Percentiles rank a stretch among this genome's conserved stretches.
These are phyloP conservation scores for Salix suchowensis DNA, from an alignment of 345 rosid species.

Conservation along the genomic window DNA sequence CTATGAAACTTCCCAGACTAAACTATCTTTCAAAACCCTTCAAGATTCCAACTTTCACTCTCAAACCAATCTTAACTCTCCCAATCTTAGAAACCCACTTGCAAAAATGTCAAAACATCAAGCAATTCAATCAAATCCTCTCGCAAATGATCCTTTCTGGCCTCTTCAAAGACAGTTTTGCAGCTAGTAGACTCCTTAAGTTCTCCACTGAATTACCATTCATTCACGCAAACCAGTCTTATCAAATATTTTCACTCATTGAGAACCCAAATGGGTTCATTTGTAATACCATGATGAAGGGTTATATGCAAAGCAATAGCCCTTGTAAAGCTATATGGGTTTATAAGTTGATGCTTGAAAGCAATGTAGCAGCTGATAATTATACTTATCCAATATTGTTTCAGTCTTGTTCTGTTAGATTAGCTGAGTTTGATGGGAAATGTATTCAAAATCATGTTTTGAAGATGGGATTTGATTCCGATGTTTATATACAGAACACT, in stretches of 20 bases:
- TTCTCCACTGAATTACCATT: conserved; percentile 40
- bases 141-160: conserved; percentile 51
- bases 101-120: conserved; percentile 33
- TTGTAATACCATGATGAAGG: conserved; percentile 52
- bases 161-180: conserved; percentile 38
- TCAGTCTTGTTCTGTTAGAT: conserved; percentile 41
- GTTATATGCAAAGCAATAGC: conserved; percentile 25
- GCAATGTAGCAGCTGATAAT: conserved; percentile 34
- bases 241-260: conserved; percentile 30
- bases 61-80: conserved; percentile 32
- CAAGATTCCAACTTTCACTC: conserved; percentile 3
- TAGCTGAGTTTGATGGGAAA: conserved; percentile 38
- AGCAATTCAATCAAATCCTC: conserved; percentile 47
- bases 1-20: conserved; percentile 14
- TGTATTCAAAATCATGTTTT: conserved; percentile 41
- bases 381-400: conserved; percentile 47
- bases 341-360: conserved; percentile 42
- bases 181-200: conserved; percentile 43
- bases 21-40: conserved; percentile 3
- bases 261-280: conserved; percentile 45
- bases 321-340: conserved; percentile 30
- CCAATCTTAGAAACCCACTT: conserved; percentile 31
- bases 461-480: conserved; percentile 40
- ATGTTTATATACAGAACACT: conserved; percentile 49
- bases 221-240: conserved; percentile 28